These are phyloP conservation scores for Gillenia trifoliata DNA, from an alignment of 306 rosid genomes.

Conservation along the genomic window DNA sequence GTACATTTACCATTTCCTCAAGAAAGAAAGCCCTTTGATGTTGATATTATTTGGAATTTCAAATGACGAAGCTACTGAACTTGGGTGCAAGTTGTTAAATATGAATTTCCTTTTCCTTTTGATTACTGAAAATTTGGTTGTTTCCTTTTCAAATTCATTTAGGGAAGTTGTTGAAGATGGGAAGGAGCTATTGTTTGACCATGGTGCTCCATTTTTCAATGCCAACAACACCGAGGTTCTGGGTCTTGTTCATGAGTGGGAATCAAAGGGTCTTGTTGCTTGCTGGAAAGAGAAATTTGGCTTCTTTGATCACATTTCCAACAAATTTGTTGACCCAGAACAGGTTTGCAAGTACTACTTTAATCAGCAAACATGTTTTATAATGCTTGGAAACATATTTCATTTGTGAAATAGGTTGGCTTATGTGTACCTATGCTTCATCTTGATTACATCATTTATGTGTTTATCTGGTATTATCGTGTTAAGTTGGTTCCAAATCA, in stretches of 20 bases:
- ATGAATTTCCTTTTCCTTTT: conserved; percentile 5
- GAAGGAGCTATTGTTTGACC: conserved; percentile 76
- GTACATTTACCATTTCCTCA: background rate
- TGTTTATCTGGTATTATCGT: background rate
- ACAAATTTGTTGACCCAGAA: conserved; percentile 45
- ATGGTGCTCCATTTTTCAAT: conserved; percentile 80
- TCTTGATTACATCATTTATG: background rate
- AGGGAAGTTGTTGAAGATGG: conserved; percentile 78
- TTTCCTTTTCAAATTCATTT: conserved; percentile 21
- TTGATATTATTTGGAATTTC: background rate
- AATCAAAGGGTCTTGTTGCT: conserved; percentile 63
- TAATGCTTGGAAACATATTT: background rate
- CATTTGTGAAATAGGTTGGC: background rate
- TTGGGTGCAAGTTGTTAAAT: background rate
- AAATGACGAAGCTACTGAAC: background rate
- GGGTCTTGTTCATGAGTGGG: conserved; percentile 68
- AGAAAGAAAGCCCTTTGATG: background rate
- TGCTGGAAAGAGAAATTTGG: conserved; percentile 78
- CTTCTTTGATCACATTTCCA: conserved; percentile 55
- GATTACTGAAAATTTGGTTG: background rate
- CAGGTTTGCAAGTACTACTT: conserved; percentile 44
- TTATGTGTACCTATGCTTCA: background rate
- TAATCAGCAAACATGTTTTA: background rate
- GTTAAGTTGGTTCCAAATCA: background rate
- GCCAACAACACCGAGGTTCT: conserved; percentile 52